Base-by-base conservation (phyloP, 2,329 filamentous ascomycete genomes). In the Dendrostoma leiphaemia region DNA sequence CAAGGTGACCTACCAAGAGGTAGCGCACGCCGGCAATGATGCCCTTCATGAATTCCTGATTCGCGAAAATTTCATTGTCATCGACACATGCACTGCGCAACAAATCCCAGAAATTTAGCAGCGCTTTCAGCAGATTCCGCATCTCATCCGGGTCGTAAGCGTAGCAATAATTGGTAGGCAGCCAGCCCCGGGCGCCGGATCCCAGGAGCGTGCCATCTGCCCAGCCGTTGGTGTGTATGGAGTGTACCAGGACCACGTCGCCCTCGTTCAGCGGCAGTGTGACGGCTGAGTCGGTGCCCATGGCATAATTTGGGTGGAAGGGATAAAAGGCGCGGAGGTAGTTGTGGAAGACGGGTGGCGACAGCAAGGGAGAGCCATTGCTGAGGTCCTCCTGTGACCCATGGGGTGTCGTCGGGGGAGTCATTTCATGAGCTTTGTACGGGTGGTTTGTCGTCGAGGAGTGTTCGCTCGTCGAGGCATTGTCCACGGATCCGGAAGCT, bases 151-250 rank as follows among this genome's bases (percentile, higher is more conserved):
- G 91, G 61, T 97, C 90, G 69, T 97, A 99, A 9, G 90, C 82
- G 68, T 97, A 92, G 75, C 94, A 99, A 70, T 97, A 99, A 71
- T 99, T 99, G 8, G 94, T 99, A 3, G 94, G 94, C 57, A 99
- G 77, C 94, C 94, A 99, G 59, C 94, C 94, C 62, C 94, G 83
- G 48, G 89, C 88, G 24, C 93, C 93, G 3, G 91, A 90, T 23
- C 88, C 82, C 58, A 99, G 74, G 37, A 97, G 77, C 1, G 94
- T 99, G 48, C 94, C 94, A 69, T 99, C 94, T 29, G 94, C 94
- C 94, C 94, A 99, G 62, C 94, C 94, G 74, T 97, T 99, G 57
- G 91, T 94, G 71, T 99, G 94, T 61, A 97, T 90, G 4, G 94
- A 97, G 71, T 99, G 94, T 21, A 99, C 89, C 54, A 99, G 74